A percentile compares a stretch with the other conserved stretches of the same genome.
These are phyloP conservation scores for Rhamnella rubrinervis DNA, from an alignment of 331 rosid species.

Conservation along the genomic window DNA sequence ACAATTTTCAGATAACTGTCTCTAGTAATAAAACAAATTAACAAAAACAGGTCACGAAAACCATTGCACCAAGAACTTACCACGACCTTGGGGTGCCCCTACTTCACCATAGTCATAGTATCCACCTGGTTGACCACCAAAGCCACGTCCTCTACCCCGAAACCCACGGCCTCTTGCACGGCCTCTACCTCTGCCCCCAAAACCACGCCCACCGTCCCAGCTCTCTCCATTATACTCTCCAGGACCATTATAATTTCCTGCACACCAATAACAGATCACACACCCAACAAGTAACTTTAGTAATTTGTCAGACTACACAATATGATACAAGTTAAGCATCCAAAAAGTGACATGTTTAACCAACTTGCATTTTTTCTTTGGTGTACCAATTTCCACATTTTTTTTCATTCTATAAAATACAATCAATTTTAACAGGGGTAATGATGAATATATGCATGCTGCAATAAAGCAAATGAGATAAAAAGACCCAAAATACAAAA, in stretches of 20 bases:
- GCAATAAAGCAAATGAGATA: no score
- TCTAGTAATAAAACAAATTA: neutral
- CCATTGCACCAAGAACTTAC: conserved; percentile 30
- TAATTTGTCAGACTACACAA: neutral
- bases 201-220: conserved; percentile 74
- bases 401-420: no score
- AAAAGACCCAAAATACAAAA: no score
- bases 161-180: conserved; percentile 56
- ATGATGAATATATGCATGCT: no score
- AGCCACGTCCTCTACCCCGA: conserved; percentile 64
- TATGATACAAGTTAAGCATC: neutral
- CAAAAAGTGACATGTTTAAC: neutral
- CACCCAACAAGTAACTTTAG: conserved; percentile 11
- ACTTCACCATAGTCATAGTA: conserved; percentile 65
- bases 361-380: no score
- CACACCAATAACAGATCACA: neutral
- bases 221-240: conserved; percentile 66
- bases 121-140: conserved; percentile 48
- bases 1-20: no score
- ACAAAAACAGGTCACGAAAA: neutral
- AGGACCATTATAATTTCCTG: conserved; percentile 65
- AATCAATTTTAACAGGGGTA: no score
- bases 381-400: no score
- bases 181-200: conserved; percentile 79
- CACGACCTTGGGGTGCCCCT: conserved; percentile 60